Evolutionary conservation across 2,329 filamentous ascomycete genomes (phyloP), one percentile per base, ranked within the genome.

Genomic region (Diaporthe eres): DNA sequence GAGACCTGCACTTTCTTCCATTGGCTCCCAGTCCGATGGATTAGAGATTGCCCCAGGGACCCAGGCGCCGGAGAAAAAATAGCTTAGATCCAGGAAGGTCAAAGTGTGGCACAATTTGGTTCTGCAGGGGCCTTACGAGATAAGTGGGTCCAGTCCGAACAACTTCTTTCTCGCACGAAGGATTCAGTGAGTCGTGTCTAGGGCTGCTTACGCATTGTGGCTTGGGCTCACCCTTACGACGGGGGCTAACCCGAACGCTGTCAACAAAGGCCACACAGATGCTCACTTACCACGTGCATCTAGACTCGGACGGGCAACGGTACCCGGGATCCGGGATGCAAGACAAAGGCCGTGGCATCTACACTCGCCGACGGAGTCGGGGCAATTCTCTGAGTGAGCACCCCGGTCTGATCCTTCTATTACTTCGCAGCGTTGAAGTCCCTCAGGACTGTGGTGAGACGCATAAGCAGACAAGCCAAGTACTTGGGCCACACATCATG

Each of bases 61-160:
- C 63, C 15, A 68, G 44, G 22, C 31, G 6, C 44, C 60, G 25
- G 19, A 19, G 31, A 10, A 53, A 49, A 53, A 39, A 53, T 42
- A 55, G 65, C 34, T 22, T 39, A 28, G 34, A 42, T 39, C 31
- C 31, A 31, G 5, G 42, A 6, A 17, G 44, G 10, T 51, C 47
- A 68, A 39, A 28, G 22, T 22, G 12, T 53, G 31, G 7, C 47
- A 39, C 22, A n/a, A 31, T 13, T 55, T 7, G n/a, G 4, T n/a
- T 68, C 22, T 47, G 39, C 42, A 15, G n/a, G 39, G 17, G n/a
- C 61, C 42, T 39, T 55, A 39, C 34, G 49, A 70, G 34, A 55
- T 8, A 53, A 42, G 65, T 55, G 65, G 65, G 65, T 70, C 65
- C 65, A 53, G 49, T 55, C n/a, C 65, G 65, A 70, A 28, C 22